A percentile compares a stretch with the other conserved stretches of the same genome.
phyloP scores from a whole-genome alignment of 148 eudicot genomes.

The Persicaria maculosa region DNA sequence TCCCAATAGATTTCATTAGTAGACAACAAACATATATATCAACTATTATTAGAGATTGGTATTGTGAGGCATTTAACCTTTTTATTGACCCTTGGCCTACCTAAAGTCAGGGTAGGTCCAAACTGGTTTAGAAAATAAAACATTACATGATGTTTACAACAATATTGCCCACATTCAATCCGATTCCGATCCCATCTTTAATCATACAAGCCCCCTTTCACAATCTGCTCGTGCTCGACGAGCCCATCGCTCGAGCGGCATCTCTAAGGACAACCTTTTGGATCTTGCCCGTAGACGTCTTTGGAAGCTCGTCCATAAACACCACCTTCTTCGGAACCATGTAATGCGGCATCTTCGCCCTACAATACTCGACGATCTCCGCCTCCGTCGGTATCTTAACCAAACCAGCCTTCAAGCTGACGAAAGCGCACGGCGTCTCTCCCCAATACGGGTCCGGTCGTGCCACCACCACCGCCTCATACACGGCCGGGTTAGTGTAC shows the following conservation, averaged over 20 bases:
- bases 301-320: conserved; percentile 17
- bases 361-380: conserved; percentile 19
- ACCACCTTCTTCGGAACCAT: conserved; percentile 21
- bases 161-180: too few species aligned
- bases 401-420: conserved; percentile 1
- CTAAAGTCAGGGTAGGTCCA: too few species aligned
- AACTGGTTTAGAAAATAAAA: too few species aligned
- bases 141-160: too few species aligned
- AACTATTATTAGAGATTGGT: too few species aligned
- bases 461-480: conserved; percentile 24
- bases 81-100: too few species aligned
- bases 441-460: conserved; percentile 19
- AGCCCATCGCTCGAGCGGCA: conserved; percentile 5
- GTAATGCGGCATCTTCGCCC: conserved; percentile 15
- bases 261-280: conserved; percentile 16
- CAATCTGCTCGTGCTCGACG: neutral
- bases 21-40: too few species aligned
- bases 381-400: neutral
- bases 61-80: too few species aligned
- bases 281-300: conserved; percentile 19
- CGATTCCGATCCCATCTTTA: too few species aligned
- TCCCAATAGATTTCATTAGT: too few species aligned
- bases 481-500: conserved; percentile 7
- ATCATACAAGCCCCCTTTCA: too few species aligned
- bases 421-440: conserved; percentile 23